phyloP scores from a whole-genome alignment of 805 yeast species.

The Suhomyces prunicola region DNA sequence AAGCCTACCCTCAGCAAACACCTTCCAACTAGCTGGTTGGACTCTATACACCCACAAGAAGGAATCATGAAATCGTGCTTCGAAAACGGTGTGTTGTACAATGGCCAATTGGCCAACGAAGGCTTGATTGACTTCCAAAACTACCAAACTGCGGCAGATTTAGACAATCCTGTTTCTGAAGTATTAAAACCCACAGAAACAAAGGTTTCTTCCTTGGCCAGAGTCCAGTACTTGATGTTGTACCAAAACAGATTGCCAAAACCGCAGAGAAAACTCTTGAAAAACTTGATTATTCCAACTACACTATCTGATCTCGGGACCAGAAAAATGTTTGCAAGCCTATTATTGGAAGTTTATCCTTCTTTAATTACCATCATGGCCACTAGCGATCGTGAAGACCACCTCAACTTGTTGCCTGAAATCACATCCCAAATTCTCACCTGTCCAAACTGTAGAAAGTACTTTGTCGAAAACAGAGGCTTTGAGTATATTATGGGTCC shows the following conservation, averaged over 20 bases:
- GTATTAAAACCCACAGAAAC: constrained; percentile 10
- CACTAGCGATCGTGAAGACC: constrained; percentile 50
- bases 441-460: constrained; percentile 41
- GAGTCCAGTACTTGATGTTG: constrained; percentile 56
- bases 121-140: constrained; percentile 18
- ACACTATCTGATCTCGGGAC: constrained; percentile 48
- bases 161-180: constrained; percentile 12
- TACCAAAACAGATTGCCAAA: constrained; percentile 62
- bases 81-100: constrained; percentile 28
- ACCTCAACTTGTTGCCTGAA: constrained; percentile 30
- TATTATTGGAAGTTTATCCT: constrained; percentile 54
- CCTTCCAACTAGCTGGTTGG: background rate
- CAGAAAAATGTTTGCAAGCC: constrained; percentile 50
- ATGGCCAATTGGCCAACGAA: constrained; percentile 24
- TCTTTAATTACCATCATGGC: constrained; percentile 47
- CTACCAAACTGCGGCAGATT: constrained; percentile 9
- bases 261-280: constrained; percentile 44
- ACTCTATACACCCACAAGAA: constrained; percentile 12
- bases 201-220: constrained; percentile 26
- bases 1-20: background rate
- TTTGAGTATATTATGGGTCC: constrained; percentile 49
- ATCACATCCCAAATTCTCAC: constrained; percentile 41
- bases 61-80: constrained; percentile 10
- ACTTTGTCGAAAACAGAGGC: constrained; percentile 37
- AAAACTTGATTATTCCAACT: constrained; percentile 51